A percentile compares a stretch with the other conserved stretches of the same genome.
Evolutionary conservation across 306 rosid species (phyloP).

Genomic region (Inga laurina): DNA sequence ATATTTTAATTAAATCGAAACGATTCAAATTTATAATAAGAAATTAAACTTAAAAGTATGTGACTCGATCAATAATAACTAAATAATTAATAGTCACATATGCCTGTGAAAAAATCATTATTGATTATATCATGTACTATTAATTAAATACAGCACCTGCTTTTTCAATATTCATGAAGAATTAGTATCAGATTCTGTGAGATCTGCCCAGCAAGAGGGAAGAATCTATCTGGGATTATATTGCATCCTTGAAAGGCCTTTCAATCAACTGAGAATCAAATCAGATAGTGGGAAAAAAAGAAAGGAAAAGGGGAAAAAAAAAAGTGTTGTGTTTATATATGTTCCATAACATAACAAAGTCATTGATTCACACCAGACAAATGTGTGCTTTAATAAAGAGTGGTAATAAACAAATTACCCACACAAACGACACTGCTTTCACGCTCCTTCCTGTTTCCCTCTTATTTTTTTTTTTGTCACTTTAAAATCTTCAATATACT

Average conservation of each 20-base stretch:
- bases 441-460: neutral
- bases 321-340: neutral
- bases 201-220: neutral
- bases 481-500: neutral
- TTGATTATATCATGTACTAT: too few species aligned
- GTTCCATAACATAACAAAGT: neutral
- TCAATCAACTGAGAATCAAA: conserved; percentile 3
- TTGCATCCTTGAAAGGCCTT: conserved; percentile 25
- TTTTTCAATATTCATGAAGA: neutral
- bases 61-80: too few species aligned
- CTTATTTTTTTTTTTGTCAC: neutral
- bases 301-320: neutral
- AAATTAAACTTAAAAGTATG: too few species aligned
- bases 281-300: neutral
- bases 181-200: conserved; percentile 10
- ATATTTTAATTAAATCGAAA: too few species aligned
- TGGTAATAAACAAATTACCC: neutral
- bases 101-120: neutral
- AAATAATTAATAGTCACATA: neutral
- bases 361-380: conserved; percentile 49
- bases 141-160: neutral
- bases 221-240: conserved; percentile 4
- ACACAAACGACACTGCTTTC: neutral
- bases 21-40: neutral
- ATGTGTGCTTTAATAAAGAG: conserved; percentile 19